Base-by-base conservation (phyloP, 1,284 basidiomycete genomes). In the Ceratobasidium sp. region DNA sequence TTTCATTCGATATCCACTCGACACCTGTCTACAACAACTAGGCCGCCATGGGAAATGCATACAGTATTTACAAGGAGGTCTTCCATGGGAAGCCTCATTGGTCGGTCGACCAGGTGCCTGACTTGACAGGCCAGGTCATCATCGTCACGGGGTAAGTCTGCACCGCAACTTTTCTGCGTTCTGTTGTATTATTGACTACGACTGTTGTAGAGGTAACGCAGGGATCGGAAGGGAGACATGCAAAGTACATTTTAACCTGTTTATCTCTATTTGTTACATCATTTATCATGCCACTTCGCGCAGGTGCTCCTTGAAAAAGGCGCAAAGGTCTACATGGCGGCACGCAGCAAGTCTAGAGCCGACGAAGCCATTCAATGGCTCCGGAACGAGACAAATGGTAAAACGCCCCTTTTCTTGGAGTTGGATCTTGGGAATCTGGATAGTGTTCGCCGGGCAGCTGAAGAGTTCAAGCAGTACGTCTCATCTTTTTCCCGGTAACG, bases 371-470 rank as follows among this genome's bases (percentile, higher is more conserved):
- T 85, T 41, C 77, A 80, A 9, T 81, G 86, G 30, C 82, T 91
- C 63, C 83, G 84, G 75, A 44, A 77, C 1, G 80, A 78, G 72
- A 86, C 83, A 1, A n/a, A 46, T 0, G 73, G 67, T 8, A 84
- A 83, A 44, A 83, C 85, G 57, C 83, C 84, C 0, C 57, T 86
- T 13, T 88, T 87, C 75, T 78, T 93, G 30, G 77, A 86, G 77
- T 80, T 91, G 14, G 89, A 92, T 77, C 80, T 92, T 14, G 82
- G 84, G 1, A 87, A 89, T 77, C 80, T 93, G 62, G 78, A 78
- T 21, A 84, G 84, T 4, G 80, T 93, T 44, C 86, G 86, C 63
- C 77, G 75, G 23, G 84, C 85, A 1, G 89, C 84, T 0, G 80
- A 84, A n/a, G 83, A 86, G 63, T 88, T 90, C 66, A 61, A 80